Evolutionary conservation across 2,329 filamentous ascomycete species (phyloP), one percentile per base, ranked within the genome.

Genomic region (Fusarium anthophilum): DNA sequence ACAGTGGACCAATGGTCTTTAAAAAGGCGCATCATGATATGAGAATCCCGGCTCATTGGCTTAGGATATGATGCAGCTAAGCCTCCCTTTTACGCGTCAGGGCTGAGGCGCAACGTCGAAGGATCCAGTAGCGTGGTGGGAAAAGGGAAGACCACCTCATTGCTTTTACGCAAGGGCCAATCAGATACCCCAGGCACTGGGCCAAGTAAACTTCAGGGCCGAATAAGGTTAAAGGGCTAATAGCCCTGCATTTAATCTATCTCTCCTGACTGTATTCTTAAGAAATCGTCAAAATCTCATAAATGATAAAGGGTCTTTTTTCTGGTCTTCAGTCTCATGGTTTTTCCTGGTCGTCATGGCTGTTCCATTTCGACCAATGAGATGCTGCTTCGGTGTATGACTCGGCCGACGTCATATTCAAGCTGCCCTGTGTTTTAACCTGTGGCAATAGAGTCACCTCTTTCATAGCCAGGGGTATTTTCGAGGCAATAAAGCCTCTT

Each of bases 401-500:
- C 35, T 59, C 17, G 13, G 17, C 15, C 44, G 9, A 14, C 39
- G 13, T 57, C 28, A 17, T 56, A 10, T 12, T 15, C 18, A 15
- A 10, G n/a, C 8, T 35, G n/a, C n/a, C n/a, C n/a, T n/a, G n/a
- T 26, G 7, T 26, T 2, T 50, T 6, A 4, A 20, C n/a, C 20
- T 20, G 3, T 35, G 44, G 44, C 44, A 45, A 26, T 26, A 14
- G 4, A 26, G 30, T 51, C 17, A 3, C 22, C 8, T 51, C n/a
- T 30, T 6, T 30, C 6, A 30, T 7, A 10, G 28, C 24, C 1
- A 12, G 12, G 15, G 17, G 8, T 47, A 30, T 4, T 4, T 30
- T 17, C 10, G 10, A 6, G 30, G 1, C 10, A 11, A 17, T 14
- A 17, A 30, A 3, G 3, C 10, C 2, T 22, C 6, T 30, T 30